Conservation (phyloP, 345 rosid genomes). For the Eucalyptus polyanthemos region DNA sequence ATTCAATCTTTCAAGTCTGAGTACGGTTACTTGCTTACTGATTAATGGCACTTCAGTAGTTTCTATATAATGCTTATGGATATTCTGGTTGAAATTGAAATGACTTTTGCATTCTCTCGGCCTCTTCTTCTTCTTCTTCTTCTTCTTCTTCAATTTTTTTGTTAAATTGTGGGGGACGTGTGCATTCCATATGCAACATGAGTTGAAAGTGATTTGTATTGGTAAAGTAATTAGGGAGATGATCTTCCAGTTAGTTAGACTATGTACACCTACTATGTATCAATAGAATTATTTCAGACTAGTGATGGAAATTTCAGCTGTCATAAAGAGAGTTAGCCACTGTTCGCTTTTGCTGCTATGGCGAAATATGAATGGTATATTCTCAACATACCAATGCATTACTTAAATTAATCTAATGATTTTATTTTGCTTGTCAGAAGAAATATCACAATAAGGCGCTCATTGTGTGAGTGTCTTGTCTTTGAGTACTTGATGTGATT, state of each 20-base stretch:
- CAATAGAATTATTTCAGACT: not conserved
- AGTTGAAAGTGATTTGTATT: not conserved
- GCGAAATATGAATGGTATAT: not conserved
- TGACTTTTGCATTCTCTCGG: not conserved
- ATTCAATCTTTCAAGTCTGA: constrained; percentile 54
- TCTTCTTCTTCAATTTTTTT: not conserved
- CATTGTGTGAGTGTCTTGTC: not conserved
- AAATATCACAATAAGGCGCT: not conserved
- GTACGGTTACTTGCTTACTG: constrained; percentile 30
- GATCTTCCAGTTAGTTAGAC: not conserved
- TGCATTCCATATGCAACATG: not conserved
- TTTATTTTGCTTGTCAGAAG: not conserved
- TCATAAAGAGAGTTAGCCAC: not conserved
- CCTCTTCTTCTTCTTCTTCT: not conserved
- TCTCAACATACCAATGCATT: not conserved
- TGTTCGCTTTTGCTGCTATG: not conserved
- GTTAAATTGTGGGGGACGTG: not conserved
- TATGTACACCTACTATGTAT: not conserved
- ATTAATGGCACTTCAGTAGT: not conserved
- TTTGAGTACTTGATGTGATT: not conserved
- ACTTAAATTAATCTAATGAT: not conserved
- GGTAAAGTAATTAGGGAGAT: not conserved
- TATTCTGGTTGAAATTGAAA: not conserved
- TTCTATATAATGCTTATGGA: not conserved
- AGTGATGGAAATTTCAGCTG: not conserved